These are phyloP conservation scores for Sphagnum contortum DNA, from an alignment of 225 moss, liverwort and hornwort species.

Conservation along the genomic window DNA sequence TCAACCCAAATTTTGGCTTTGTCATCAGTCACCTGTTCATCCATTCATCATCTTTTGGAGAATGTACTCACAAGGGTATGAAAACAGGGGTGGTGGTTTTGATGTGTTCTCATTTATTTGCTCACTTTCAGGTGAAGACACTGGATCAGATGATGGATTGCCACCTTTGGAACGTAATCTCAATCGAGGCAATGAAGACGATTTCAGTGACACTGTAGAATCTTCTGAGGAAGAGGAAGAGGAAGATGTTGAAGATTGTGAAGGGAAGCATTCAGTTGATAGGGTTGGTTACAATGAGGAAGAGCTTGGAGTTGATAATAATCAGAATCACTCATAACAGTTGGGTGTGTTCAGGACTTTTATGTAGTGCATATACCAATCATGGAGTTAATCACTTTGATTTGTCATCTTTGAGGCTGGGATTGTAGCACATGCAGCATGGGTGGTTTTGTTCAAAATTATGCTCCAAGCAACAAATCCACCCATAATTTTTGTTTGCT, in stretches of 20 bases:
- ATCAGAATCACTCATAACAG: too few species aligned
- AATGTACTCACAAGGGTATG: not conserved
- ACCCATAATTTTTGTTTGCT: too few species aligned
- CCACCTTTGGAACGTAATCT: slow-evolving; percentile 75
- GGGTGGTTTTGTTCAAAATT: too few species aligned
- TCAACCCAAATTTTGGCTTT: not conserved
- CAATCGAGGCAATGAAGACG: slow-evolving; percentile 49
- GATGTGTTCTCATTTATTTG: not conserved
- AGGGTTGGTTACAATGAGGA: not conserved
- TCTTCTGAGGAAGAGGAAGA: slow-evolving; percentile 21
- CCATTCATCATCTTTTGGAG: not conserved
- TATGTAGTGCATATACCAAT: too few species aligned
- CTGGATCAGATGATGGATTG: slow-evolving; percentile 60
- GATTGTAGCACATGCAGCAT: too few species aligned
- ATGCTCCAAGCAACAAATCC: too few species aligned
- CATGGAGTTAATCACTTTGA: too few species aligned
- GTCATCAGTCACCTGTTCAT: too few species aligned
- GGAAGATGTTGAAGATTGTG: slow-evolving; percentile 9
- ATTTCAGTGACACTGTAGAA: slow-evolving; percentile 29
- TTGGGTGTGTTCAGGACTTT: too few species aligned
- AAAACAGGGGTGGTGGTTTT: not conserved
- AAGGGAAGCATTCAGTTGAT: slow-evolving; percentile 4
- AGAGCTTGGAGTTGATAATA: not conserved
- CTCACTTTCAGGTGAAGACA: slow-evolving; percentile 13
- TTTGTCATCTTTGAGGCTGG: too few species aligned